Conservation (phyloP, 176 grass and related monocot genomes). For the Thalia dealbata region DNA sequence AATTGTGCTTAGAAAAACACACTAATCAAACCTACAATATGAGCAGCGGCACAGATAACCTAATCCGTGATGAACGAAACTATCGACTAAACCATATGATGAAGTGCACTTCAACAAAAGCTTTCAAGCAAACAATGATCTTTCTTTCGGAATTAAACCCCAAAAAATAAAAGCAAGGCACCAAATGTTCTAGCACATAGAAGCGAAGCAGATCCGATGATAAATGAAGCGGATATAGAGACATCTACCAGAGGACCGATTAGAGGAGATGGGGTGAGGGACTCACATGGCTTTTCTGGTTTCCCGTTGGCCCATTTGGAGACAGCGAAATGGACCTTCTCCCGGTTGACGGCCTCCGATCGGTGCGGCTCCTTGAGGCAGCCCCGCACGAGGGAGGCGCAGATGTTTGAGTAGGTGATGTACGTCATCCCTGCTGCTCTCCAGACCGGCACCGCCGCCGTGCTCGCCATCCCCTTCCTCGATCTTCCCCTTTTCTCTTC, state of each 20-base stretch:
- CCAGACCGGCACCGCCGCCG: slow-evolving; percentile 14
- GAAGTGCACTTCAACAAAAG: too few relatives aligned
- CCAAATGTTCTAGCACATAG: too few relatives aligned
- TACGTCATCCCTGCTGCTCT: slow-evolving; percentile 18
- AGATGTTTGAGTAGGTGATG: slow-evolving; percentile 18
- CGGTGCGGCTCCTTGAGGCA: slow-evolving; percentile 18
- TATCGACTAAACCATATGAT: too few relatives aligned
- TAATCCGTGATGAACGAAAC: too few relatives aligned
- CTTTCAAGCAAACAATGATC: too few relatives aligned
- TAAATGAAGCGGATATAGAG: background rate
- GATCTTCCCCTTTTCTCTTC: background rate
- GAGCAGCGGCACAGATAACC: too few relatives aligned
- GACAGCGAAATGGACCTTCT: slow-evolving; percentile 19
- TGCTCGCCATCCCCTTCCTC: slow-evolving; percentile 1
- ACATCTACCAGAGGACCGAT: background rate
- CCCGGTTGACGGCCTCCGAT: background rate
- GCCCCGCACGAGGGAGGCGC: slow-evolving; percentile 11
- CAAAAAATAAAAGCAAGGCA: too few relatives aligned
- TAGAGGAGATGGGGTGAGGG: background rate
- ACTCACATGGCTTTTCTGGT: slow-evolving; percentile 12
- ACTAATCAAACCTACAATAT: too few relatives aligned
- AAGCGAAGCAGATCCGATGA: background rate
- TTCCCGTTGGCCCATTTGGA: slow-evolving; percentile 16
- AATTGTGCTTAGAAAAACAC: too few relatives aligned
- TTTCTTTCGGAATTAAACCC: too few relatives aligned